phyloP scores from a whole-genome alignment of 2,329 filamentous ascomycete species.

The Phaeomoniella chlamydospora region DNA sequence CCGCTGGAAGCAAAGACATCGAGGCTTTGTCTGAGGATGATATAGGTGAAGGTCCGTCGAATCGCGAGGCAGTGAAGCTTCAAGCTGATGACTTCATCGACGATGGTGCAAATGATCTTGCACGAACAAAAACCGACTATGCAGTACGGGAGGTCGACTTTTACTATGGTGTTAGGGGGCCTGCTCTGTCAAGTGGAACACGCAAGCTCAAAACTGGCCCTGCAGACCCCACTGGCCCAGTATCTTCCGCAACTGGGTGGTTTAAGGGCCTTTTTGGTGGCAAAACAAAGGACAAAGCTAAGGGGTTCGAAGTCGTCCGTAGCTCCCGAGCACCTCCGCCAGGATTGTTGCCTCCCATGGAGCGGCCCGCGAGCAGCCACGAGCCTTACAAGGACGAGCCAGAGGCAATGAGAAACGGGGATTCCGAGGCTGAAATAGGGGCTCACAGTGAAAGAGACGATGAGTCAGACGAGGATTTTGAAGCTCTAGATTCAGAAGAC shows the following conservation, averaged over 20 bases:
- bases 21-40: slow-evolving; percentile 21
- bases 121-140: slow-evolving; percentile 61
- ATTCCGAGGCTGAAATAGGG: neutral
- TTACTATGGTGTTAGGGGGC: slow-evolving; percentile 85
- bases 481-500: neutral
- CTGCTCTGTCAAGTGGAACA: slow-evolving; percentile 70
- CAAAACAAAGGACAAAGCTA: slow-evolving; percentile 86
- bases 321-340: slow-evolving; percentile 74
- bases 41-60: slow-evolving; percentile 11
- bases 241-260: slow-evolving; percentile 82
- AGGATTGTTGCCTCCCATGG: slow-evolving; percentile 40
- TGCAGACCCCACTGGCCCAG: slow-evolving; percentile 82
- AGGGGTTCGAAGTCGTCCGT: slow-evolving; percentile 92
- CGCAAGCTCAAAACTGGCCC: slow-evolving; percentile 85
- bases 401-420: slow-evolving; percentile 12
- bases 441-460: slow-evolving; percentile 2
- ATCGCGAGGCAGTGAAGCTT: slow-evolving; percentile 22
- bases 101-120: slow-evolving; percentile 26
- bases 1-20: slow-evolving; percentile 3
- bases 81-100: slow-evolving; percentile 21
- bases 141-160: slow-evolving; percentile 91
- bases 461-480: neutral
- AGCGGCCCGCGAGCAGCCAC: slow-evolving; percentile 30
- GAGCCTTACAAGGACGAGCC: slow-evolving; percentile 49
- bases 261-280: slow-evolving; percentile 64